Base-by-base conservation (phyloP, 1,139 yeast genomes). In the Pneumocystis oryctolagi region DNA sequence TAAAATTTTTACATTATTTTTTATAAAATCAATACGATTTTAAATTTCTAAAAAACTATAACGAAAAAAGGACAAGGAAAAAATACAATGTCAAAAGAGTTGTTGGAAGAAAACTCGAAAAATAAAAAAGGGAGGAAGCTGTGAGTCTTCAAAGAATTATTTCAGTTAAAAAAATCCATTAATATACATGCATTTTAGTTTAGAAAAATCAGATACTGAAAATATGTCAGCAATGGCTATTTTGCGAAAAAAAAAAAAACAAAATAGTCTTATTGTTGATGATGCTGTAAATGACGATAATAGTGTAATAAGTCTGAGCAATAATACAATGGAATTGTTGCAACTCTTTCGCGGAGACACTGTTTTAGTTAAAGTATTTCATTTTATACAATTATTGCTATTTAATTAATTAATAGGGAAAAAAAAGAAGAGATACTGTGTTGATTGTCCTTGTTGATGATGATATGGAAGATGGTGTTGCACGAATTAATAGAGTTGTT, bases 331-430 rank as follows among this genome's bases (percentile, higher is more conserved):
- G 96, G 98, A 94, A 73, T 80, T 85, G 71, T 80, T 94, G 67
- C 96, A 92, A 76, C 81, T 94, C 73, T 94, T 94, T 81, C 84
- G 98, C 67, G 99, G 99, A 71, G 99, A 94, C 74, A 92, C 97
- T 37, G 97, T 92, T 34, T 80, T 89, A 67, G 96, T 94, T 68
- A 92, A 90, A 78, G 55, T 47, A 47, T 18, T 47, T 28, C 16
- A 25, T n/a, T 47, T 47, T 47, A 47, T 47, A 12, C 16, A 47
- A 25, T 47, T 47, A 25, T 25, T 20, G 16, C 9, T 12, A 47
- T 47, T 47, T 47, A 28, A 47, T 47, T 8, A 47, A 25, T 47
- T 47, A 12, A 47, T 25, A 47, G 55, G 99, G 99, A 71, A 94
- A 94, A 80, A 92, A 89, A 83, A 85, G 98, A 78, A 90, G 86